These are phyloP conservation scores for Silene noctiflora DNA, from an alignment of 179 eudicot genomes.

Conservation along the genomic window DNA sequence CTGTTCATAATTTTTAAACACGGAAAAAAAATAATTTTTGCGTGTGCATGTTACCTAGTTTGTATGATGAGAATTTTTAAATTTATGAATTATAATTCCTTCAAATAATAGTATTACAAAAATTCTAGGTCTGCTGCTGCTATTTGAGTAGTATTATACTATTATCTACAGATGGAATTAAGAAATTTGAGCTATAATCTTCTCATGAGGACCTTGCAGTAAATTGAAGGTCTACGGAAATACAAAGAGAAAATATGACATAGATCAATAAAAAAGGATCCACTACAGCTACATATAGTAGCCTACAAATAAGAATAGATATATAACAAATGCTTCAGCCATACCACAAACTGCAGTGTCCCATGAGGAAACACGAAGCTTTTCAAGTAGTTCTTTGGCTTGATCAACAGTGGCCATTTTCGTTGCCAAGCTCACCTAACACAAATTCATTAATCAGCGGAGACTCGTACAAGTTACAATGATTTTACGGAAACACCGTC, in stretches of 20 bases:
- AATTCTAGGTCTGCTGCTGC: too few species aligned
- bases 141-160: too few species aligned
- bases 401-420: constrained; percentile 31
- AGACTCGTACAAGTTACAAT: background rate
- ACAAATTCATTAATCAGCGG: background rate
- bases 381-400: constrained; percentile 30
- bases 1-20: too few species aligned
- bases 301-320: background rate
- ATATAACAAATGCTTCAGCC: background rate
- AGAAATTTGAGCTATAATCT: too few species aligned
- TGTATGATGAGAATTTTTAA: too few species aligned
- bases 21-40: too few species aligned
- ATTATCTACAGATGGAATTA: too few species aligned
- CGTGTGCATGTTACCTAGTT: too few species aligned
- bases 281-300: background rate
- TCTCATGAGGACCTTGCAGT: too few species aligned
- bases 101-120: too few species aligned
- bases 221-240: too few species aligned
- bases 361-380: constrained; percentile 28
- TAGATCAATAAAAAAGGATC: background rate
- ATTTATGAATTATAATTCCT: too few species aligned
- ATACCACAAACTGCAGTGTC: constrained; percentile 31
- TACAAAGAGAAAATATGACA: background rate
- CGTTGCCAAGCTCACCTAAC: constrained; percentile 27
- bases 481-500: background rate